phyloP scores from a whole-genome alignment of 2,329 filamentous ascomycete genomes.

The Sordariomycetes sp. region DNA sequence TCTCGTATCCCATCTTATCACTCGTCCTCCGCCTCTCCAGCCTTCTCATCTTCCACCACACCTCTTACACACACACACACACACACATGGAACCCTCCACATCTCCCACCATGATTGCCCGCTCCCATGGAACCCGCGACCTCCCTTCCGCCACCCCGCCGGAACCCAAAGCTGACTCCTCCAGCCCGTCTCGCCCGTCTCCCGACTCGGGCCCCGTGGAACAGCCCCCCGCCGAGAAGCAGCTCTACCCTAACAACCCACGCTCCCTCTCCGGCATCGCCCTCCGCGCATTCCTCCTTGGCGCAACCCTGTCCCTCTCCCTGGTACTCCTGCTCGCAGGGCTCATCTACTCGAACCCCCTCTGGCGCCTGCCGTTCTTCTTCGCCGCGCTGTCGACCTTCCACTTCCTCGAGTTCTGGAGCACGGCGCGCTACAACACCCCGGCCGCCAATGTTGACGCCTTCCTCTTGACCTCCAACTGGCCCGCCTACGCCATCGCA shows the following conservation, averaged over 20 bases:
- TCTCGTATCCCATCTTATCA: neutral
- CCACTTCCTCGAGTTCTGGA: slow-evolving; percentile 95
- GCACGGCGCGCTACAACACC: slow-evolving; percentile 77
- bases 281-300: slow-evolving; percentile 44
- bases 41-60: neutral
- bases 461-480: slow-evolving; percentile 80
- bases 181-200: neutral
- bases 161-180: neutral
- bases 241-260: slow-evolving; percentile 31
- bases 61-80: neutral
- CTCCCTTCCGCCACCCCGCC: neutral
- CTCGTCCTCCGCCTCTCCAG: neutral
- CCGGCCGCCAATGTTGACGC: slow-evolving; percentile 58
- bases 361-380: slow-evolving; percentile 59
- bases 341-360: slow-evolving; percentile 26
- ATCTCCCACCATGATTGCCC: neutral
- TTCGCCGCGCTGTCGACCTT: slow-evolving; percentile 61
- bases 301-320: slow-evolving; percentile 28
- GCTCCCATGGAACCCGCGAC: neutral
- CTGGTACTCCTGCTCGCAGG: slow-evolving; percentile 14
- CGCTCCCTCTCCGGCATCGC: slow-evolving; percentile 52
- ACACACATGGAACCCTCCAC: neutral
- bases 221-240: slow-evolving; percentile 8
- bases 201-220: neutral
- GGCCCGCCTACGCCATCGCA: slow-evolving; percentile 72